These are phyloP conservation scores for Kuraishia piskuri DNA, from an alignment of 805 yeast species.

Conservation along the genomic window DNA sequence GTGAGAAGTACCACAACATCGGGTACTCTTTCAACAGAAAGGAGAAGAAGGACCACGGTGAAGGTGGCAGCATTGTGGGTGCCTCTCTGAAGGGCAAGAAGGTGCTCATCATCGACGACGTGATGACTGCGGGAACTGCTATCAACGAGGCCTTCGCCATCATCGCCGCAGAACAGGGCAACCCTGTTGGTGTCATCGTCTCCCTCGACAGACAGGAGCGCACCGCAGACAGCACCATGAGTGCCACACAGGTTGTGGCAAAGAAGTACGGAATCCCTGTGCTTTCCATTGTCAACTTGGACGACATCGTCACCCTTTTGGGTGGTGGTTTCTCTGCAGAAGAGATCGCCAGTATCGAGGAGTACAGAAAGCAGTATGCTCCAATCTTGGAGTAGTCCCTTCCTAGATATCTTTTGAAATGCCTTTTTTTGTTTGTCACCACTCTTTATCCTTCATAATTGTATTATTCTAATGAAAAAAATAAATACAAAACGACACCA, in stretches of 20 bases:
- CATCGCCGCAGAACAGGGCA: slow-evolving; percentile 60
- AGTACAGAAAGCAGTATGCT: slow-evolving; percentile 44
- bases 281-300: slow-evolving; percentile 65
- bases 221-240: slow-evolving; percentile 50
- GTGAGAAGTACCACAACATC: slow-evolving; percentile 61
- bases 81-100: slow-evolving; percentile 60
- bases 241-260: slow-evolving; percentile 79
- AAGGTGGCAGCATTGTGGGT: slow-evolving; percentile 94
- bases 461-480: background rate
- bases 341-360: slow-evolving; percentile 47
- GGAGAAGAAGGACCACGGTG: slow-evolving; percentile 96
- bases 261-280: slow-evolving; percentile 75
- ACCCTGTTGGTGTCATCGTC: slow-evolving; percentile 75
- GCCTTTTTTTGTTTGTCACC: no score
- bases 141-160: slow-evolving; percentile 88
- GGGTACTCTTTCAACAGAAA: slow-evolving; percentile 95
- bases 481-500: background rate
- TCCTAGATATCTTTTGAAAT: background rate
- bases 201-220: slow-evolving; percentile 96
- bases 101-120: slow-evolving; percentile 88
- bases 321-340: slow-evolving; percentile 43
- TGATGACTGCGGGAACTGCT: slow-evolving; percentile 98
- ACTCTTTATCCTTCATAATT: background rate
- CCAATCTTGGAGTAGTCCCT: slow-evolving; percentile 20
- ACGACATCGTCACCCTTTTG: slow-evolving; percentile 63